phyloP scores from a whole-genome alignment of 1,284 basidiomycete genomes.

The Phylloboletellus chloephorus region DNA sequence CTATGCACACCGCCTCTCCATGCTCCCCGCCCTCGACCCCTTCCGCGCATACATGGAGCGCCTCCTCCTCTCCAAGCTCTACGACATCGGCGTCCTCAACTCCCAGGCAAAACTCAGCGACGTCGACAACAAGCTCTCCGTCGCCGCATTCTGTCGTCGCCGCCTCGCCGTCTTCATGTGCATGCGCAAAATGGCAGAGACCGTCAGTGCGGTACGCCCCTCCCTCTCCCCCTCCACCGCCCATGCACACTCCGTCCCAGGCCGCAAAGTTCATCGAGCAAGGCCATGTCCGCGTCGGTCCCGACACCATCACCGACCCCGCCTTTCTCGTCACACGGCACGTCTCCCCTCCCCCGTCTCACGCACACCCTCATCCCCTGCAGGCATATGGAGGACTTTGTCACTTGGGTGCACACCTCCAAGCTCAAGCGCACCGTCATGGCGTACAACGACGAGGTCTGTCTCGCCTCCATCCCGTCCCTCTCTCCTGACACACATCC shows the following conservation, averaged over 20 bases:
- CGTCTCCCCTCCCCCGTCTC: constrained; percentile 13
- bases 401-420: constrained; percentile 98
- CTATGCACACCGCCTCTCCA: constrained; percentile 82
- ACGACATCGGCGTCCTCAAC: constrained; percentile 93
- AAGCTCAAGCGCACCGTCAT: constrained; percentile 96
- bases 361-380: constrained; percentile 9
- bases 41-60: constrained; percentile 83
- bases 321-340: constrained; percentile 92
- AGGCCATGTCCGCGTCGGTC: constrained; percentile 95
- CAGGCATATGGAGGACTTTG: constrained; percentile 98
- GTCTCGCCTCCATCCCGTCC: constrained; percentile 15
- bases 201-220: constrained; percentile 81
- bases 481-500: constrained; percentile 11
- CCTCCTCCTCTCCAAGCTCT: constrained; percentile 89
- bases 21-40: constrained; percentile 87
- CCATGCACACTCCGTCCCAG: constrained; percentile 37
- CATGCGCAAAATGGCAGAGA: constrained; percentile 92
- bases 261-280: constrained; percentile 98
- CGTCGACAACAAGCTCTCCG: constrained; percentile 92
- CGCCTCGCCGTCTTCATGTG: constrained; percentile 92
- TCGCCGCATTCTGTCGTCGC: constrained; percentile 89
- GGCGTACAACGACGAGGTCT: constrained; percentile 94
- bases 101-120: constrained; percentile 81
- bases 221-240: constrained; percentile 6
- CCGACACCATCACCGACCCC: constrained; percentile 94